Base-by-base conservation (phyloP, 2,329 filamentous ascomycete genomes). In the Diaporthe ampelina region DNA sequence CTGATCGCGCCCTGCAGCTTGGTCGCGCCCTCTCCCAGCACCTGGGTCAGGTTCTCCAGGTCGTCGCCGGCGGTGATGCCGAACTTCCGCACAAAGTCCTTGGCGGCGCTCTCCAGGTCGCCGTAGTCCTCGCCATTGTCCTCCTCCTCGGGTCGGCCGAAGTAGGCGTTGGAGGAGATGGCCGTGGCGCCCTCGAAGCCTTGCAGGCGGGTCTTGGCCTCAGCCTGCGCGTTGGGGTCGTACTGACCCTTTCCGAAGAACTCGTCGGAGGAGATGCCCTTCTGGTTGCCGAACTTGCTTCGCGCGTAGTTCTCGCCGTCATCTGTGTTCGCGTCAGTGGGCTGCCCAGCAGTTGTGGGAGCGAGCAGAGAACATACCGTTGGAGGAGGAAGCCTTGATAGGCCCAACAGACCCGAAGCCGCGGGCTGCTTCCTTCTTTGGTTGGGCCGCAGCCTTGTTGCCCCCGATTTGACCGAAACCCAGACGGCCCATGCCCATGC, bases 151-250 rank as follows among this genome's bases (percentile, higher is more conserved):
- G 95, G 93, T 69, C 96, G 93, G 75, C 97, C 97, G 83, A 99
- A 99, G 88, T 98, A 99, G 72, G 95, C 95, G 83, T 98, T 99
- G 74, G 94, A 97, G 9, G 95, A 98, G 83, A 99, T 99, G 77
- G 95, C 87, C 1, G 92, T 93, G 15, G 97, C 95, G 58, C 97
- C 95, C 84, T 98, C 96, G 81, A 99, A 99, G 61, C 95, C 94
- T 86, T 95, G 93, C 71, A 99, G 90, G 54, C 97, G 91, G 32
- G 89, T 88, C 87, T 97, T 97, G 79, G 97, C 96, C 86, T 98
- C 96, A 69, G 91, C 88, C 81, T 97, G 93, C 11, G 93, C 91
- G 72, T 88, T 88, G 50, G 95, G 92, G 82, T 99, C 95, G 84
- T 92, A 98, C 72, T 90, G 86, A 70, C 95, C 94, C 82, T 97